Evolutionary conservation across 2,329 filamentous ascomycete species (phyloP).

Genomic region (Sporothrix inflata): DNA sequence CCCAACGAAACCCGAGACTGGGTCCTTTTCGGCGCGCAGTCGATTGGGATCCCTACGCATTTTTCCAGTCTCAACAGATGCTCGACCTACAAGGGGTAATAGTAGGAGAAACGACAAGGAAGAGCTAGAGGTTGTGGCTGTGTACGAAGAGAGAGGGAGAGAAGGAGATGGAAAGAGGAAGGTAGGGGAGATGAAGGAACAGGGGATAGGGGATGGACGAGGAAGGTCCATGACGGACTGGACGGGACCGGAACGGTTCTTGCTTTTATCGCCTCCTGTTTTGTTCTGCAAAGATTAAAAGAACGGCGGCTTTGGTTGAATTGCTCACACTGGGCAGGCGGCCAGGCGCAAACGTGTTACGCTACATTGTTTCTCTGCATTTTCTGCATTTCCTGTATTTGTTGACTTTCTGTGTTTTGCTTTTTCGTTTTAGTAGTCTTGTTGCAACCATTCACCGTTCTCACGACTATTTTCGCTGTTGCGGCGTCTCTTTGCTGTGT

Average conservation of each 20-base stretch:
- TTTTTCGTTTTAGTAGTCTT: neutral
- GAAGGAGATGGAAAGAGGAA: neutral
- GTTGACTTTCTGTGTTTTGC: neutral
- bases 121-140: neutral
- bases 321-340: neutral
- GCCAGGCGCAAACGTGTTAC: slow-evolving; percentile 15
- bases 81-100: neutral
- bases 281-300: neutral
- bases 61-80: neutral
- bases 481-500: neutral
- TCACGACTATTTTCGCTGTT: no score
- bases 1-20: neutral
- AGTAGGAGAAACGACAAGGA: neutral
- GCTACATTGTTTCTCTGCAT: neutral
- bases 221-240: neutral
- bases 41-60: no score
- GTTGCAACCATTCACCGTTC: neutral
- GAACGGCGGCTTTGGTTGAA: neutral
- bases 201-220: neutral
- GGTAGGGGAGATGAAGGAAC: neutral
- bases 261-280: neutral
- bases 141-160: neutral
- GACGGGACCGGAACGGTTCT: neutral
- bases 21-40: neutral
- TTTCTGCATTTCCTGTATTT: neutral